These are phyloP conservation scores for Platanthera zijinensis DNA, from an alignment of 106 monocot genomes.

Conservation along the genomic window DNA sequence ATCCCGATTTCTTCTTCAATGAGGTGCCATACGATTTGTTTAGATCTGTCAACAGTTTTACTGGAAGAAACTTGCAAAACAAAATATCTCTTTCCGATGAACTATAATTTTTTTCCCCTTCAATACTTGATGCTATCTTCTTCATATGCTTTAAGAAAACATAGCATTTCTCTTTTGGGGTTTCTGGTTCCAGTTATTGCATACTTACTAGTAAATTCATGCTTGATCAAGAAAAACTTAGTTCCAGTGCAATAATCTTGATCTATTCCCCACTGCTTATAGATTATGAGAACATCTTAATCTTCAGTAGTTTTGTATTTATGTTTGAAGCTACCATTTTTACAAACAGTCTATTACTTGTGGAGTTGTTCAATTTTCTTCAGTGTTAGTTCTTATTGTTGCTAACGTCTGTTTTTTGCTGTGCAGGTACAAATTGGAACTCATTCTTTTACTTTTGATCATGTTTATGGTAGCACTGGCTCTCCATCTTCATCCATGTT, in stretches of 20 bases:
- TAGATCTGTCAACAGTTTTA: background rate
- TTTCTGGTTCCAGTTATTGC: background rate
- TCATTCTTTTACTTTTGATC: constrained; percentile 97
- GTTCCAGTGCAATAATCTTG: background rate
- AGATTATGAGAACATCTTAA: background rate
- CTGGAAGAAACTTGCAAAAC: background rate
- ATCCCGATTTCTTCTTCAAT: background rate
- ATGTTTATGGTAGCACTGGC: constrained; percentile 80
- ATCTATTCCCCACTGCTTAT: background rate
- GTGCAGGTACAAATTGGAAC: constrained; percentile 89
- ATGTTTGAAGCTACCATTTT: background rate
- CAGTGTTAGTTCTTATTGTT: background rate
- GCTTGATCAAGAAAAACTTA: background rate
- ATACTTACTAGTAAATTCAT: background rate
- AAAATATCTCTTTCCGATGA: background rate
- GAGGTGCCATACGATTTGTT: background rate
- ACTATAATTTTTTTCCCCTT: background rate
- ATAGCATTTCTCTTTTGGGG: background rate
- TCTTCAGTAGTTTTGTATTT: background rate
- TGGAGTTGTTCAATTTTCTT: background rate
- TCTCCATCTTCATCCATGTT: constrained; percentile 85
- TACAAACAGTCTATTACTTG: background rate
- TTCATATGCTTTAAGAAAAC: background rate
- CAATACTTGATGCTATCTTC: background rate
- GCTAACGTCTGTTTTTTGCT: background rate